These are phyloP conservation scores for Guadua angustifolia DNA, from an alignment of 176 grass and related monocot genomes.

Conservation along the genomic window DNA sequence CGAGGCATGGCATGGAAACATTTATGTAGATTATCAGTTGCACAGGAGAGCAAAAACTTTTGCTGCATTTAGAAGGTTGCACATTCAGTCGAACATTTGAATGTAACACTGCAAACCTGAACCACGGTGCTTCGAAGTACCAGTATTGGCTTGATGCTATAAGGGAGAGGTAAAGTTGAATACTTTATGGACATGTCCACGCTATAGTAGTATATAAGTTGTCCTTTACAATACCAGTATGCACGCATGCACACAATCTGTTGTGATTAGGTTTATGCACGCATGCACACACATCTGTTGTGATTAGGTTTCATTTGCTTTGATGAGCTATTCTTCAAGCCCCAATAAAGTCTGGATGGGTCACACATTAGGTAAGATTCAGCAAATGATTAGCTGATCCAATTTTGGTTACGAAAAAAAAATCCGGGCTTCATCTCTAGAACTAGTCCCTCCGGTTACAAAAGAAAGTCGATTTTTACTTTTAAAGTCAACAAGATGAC, in stretches of 20 bases:
- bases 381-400: background rate
- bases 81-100: background rate
- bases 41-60: too few species aligned
- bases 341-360: background rate
- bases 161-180: background rate
- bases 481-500: too few species aligned
- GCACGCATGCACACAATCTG: background rate
- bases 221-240: background rate
- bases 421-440: background rate
- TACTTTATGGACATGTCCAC: background rate
- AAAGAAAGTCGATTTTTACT: too few species aligned
- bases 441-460: background rate
- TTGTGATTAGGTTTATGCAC: background rate
- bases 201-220: background rate
- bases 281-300: background rate
- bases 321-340: background rate
- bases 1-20: too few species aligned
- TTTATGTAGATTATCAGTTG: too few species aligned
- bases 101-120: background rate
- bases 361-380: background rate
- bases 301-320: background rate
- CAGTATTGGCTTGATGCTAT: background rate
- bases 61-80: background rate
- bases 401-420: background rate
- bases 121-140: background rate